Conservation (phyloP, 306 rosid genomes). For the Dryas drummondii region DNA sequence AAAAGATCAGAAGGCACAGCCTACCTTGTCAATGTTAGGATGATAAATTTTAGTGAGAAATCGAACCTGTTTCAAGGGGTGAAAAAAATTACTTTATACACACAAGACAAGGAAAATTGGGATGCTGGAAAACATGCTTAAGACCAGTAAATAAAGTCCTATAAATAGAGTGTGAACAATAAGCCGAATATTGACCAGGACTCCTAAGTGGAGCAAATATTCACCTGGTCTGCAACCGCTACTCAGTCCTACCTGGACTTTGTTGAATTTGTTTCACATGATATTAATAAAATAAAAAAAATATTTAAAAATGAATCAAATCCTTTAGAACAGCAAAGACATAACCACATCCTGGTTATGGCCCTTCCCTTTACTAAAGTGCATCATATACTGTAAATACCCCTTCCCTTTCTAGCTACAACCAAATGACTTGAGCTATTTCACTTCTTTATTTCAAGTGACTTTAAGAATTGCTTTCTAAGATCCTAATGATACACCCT, state of each 20-base stretch:
- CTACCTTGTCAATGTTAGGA: slow-evolving; percentile 97
- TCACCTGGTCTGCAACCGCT: neutral
- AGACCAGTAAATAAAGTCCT: neutral
- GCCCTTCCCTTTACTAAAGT: neutral
- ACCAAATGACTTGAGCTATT: neutral
- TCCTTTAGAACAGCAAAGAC: neutral
- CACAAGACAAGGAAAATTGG: slow-evolving; percentile 8
- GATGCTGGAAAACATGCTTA: neutral
- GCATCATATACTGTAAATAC: neutral
- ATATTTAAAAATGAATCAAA: neutral
- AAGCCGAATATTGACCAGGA: neutral
- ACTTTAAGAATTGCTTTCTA: neutral
- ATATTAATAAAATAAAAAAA: neutral
- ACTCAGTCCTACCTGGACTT: neutral
- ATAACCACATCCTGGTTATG: neutral
- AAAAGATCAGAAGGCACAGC: slow-evolving; percentile 4
- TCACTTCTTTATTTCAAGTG: neutral
- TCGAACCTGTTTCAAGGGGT: slow-evolving; percentile 63
- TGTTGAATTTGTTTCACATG: neutral
- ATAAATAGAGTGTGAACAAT: neutral
- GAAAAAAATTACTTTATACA: slow-evolving; percentile 17
- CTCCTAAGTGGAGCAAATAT: neutral
- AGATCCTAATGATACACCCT: neutral
- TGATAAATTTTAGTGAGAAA: slow-evolving; percentile 95
- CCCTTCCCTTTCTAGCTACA: neutral